A percentile compares a stretch with the other conserved stretches of the same genome.
These are phyloP conservation scores for Rhodotorula graminis DNA, from an alignment of 768 basidiomycete genomes.

Conservation along the genomic window DNA sequence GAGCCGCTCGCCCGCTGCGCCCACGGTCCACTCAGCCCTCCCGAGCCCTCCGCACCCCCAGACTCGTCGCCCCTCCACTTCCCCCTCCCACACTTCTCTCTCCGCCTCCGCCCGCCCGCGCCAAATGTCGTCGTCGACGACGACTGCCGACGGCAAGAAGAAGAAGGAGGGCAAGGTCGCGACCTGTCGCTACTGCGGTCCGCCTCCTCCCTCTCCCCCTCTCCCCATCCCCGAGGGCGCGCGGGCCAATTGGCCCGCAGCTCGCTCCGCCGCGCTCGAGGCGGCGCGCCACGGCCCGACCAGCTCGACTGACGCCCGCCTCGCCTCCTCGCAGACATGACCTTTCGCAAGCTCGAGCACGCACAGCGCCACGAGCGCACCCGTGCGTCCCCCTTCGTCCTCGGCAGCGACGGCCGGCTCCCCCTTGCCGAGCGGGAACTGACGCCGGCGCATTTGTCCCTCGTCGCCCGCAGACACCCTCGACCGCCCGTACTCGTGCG, in stretches of 20 bases:
- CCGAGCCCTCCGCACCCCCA: too few relatives aligned
- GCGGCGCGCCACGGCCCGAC: too few relatives aligned
- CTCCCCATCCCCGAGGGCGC: neutral
- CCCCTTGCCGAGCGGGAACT: neutral
- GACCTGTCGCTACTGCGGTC: constrained; percentile 2
- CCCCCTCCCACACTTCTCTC: neutral
- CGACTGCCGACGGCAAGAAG: neutral
- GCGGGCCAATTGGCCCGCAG: too few relatives aligned
- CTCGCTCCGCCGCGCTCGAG: too few relatives aligned
- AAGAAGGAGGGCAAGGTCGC: constrained; percentile 9
- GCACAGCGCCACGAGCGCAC: constrained; percentile 41
- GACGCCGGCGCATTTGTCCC: neutral
- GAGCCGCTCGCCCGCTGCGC: neutral
- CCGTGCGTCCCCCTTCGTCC: constrained; percentile 22
- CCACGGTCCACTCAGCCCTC: neutral
- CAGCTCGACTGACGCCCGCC: too few relatives aligned
- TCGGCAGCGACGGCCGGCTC: too few relatives aligned
- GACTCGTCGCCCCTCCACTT: too few relatives aligned
- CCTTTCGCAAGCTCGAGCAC: constrained; percentile 43
- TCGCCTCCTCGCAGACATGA: constrained; percentile 9
- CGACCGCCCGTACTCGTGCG: constrained; percentile 41
- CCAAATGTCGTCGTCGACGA: neutral
- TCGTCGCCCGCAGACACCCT: constrained; percentile 35
- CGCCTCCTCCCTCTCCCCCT: neutral
- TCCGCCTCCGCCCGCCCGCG: too few relatives aligned